phyloP scores from a whole-genome alignment of 2,329 filamentous ascomycete species.

The Aspergillus costaricaensis region DNA sequence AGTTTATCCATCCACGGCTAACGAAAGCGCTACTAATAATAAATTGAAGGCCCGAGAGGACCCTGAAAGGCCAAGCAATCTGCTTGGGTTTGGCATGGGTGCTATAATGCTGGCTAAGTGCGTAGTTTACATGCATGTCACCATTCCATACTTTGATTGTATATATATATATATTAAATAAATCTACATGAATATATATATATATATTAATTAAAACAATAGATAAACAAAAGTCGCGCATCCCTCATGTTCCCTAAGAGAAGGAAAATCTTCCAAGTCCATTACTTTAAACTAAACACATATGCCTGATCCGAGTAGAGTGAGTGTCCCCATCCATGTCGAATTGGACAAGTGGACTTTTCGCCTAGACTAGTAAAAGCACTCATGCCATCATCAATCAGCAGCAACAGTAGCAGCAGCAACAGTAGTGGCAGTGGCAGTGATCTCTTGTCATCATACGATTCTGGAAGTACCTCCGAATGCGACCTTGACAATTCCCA shows the following conservation, averaged over 20 bases:
- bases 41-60: neutral
- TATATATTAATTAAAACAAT: no score
- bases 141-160: neutral
- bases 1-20: slow-evolving; percentile 4
- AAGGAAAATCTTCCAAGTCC: no score
- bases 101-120: neutral
- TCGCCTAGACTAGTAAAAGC: neutral
- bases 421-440: neutral
- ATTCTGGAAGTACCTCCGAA: slow-evolving; percentile 4
- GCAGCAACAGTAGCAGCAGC: no score
- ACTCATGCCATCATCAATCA: neutral
- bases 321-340: no score
- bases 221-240: neutral
- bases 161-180: no score
- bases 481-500: neutral
- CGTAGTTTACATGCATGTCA: slow-evolving; percentile 3
- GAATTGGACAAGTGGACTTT: no score
- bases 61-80: slow-evolving; percentile 6
- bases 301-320: neutral
- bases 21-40: slow-evolving; percentile 1
- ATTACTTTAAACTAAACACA: neutral
- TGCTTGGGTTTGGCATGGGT: neutral
- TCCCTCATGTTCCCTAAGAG: neutral
- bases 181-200: no score
- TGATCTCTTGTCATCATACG: neutral